Conservation (phyloP, 495 filamentous ascomycete genomes). For the Xanthoparmelia taractica region DNA sequence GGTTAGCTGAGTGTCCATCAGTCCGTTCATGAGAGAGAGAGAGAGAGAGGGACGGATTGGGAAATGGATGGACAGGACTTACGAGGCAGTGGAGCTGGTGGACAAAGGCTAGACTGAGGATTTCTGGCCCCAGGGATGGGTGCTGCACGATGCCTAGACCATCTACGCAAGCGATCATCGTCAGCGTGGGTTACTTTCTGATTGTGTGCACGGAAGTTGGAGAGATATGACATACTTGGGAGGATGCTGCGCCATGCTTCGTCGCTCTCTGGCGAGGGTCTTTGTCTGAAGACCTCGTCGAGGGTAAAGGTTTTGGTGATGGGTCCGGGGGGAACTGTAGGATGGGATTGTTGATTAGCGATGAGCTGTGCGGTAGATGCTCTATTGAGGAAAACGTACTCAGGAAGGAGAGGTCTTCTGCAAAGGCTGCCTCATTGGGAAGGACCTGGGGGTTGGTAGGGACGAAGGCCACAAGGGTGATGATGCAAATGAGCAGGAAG, state of each 20-base stretch:
- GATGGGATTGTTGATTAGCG: not conserved
- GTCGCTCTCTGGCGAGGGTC: not conserved
- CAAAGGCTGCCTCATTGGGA: not conserved
- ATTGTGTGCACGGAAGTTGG: no score
- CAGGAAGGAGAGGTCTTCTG: not conserved
- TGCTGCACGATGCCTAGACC: conserved; percentile 12
- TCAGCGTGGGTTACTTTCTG: no score
- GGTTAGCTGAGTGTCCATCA: not conserved
- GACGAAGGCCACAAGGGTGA: not conserved
- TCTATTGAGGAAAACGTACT: not conserved
- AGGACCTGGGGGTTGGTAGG: not conserved
- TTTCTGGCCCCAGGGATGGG: not conserved
- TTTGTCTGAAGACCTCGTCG: not conserved
- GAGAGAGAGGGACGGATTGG: no score
- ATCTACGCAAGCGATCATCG: no score
- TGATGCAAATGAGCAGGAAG: not conserved
- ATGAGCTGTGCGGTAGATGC: not conserved
- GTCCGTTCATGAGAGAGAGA: not conserved
- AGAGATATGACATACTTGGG: not conserved
- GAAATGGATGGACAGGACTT: no score
- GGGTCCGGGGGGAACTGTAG: conserved; percentile 1
- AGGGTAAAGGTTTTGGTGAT: not conserved
- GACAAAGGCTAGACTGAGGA: conserved; percentile 11
- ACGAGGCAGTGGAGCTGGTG: conserved; percentile 11
- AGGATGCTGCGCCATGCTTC: conserved; percentile 12